Conservation (phyloP, 306 rosid genomes). For the Rubus parviflorus region DNA sequence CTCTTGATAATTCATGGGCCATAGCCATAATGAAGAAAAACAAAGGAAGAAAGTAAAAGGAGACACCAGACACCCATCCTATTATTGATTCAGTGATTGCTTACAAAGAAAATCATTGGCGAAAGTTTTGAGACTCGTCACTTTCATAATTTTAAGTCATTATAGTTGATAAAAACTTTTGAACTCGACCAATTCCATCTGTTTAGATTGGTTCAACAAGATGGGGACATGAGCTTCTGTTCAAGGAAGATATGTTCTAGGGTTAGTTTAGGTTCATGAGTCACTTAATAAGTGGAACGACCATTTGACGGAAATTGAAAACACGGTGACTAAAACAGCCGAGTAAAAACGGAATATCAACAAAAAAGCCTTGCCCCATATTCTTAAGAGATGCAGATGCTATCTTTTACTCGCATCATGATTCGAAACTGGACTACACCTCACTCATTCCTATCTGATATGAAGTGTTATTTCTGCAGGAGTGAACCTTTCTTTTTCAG, state of each 20-base stretch:
- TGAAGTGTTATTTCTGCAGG: not conserved
- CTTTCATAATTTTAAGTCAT: not conserved
- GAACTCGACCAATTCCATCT: not conserved
- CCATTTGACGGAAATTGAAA: not conserved
- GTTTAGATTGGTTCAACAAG: not conserved
- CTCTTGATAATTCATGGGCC: not conserved
- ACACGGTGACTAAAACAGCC: not conserved
- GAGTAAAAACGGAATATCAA: too few relatives aligned
- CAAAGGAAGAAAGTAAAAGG: not conserved
- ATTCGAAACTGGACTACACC: not conserved
- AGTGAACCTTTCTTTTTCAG: not conserved
- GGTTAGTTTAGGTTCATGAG: not conserved
- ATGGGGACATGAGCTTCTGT: not conserved
- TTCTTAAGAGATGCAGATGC: not conserved
- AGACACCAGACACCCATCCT: not conserved
- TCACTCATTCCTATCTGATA: conserved; percentile 9
- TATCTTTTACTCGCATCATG: not conserved
- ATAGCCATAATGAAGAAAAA: not conserved
- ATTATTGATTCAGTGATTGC: conserved; percentile 19
- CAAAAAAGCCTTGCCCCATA: not conserved
- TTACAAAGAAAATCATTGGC: not conserved
- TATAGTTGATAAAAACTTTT: not conserved
- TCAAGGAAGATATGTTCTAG: not conserved
- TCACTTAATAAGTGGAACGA: too few relatives aligned
- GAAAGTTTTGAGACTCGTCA: not conserved